phyloP scores from a whole-genome alignment of 306 rosid genomes.

The Cucurbita argyrosperma region DNA sequence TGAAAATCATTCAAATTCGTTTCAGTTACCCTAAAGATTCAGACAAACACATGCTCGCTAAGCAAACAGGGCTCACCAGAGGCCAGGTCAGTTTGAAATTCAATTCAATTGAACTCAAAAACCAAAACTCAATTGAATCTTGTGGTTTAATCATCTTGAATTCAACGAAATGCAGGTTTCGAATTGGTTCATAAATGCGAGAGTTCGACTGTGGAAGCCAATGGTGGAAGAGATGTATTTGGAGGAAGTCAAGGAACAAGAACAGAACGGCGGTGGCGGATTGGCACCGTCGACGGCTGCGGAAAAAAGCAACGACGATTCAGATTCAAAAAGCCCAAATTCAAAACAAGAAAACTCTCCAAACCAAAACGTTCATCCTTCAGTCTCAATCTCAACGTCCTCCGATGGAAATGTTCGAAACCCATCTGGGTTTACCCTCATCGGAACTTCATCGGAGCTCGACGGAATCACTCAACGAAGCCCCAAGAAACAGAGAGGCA shows the following conservation, averaged over 20 bases:
- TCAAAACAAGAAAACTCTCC: slow-evolving; percentile 33
- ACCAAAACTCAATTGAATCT: not conserved
- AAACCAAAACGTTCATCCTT: slow-evolving; percentile 19
- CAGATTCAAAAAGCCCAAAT: slow-evolving; percentile 31
- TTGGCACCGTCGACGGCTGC: slow-evolving; percentile 20
- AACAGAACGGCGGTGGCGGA: slow-evolving; percentile 23
- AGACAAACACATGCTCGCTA: slow-evolving; percentile 89
- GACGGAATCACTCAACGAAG: slow-evolving; percentile 83
- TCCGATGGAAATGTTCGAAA: slow-evolving; percentile 31
- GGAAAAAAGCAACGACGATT: slow-evolving; percentile 47
- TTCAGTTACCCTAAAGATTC: slow-evolving; percentile 92
- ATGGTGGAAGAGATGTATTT: slow-evolving; percentile 96
- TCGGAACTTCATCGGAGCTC: slow-evolving; percentile 56
- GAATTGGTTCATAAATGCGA: slow-evolving; percentile 94
- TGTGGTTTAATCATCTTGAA: not conserved
- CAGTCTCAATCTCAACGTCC: slow-evolving; percentile 42
- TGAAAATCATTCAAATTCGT: slow-evolving; percentile 5
- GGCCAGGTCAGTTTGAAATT: slow-evolving; percentile 52
- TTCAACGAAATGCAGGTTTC: slow-evolving; percentile 43
- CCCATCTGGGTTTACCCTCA: slow-evolving; percentile 54
- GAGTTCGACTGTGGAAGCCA: slow-evolving; percentile 97
- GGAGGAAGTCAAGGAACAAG: slow-evolving; percentile 80
- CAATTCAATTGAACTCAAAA: not conserved
- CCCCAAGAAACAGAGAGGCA: slow-evolving; percentile 59
- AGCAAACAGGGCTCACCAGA: slow-evolving; percentile 91